Base-by-base conservation (phyloP, 192 early-diverging fungal genomes). In the Borealophlyctis nickersoniae region DNA sequence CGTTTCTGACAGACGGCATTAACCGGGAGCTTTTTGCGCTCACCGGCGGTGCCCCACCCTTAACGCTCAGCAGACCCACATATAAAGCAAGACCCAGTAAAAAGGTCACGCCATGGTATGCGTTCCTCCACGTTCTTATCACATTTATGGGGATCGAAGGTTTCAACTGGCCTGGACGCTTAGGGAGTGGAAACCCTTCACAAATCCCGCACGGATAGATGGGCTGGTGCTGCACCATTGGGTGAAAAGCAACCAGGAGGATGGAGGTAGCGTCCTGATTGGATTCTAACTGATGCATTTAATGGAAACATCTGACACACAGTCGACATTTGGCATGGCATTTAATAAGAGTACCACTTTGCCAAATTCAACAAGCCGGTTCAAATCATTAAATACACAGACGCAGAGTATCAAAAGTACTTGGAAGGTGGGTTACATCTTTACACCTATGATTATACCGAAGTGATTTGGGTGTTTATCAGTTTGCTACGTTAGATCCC, bases 341-440 rank as follows among this genome's bases (percentile, higher is more conserved):
- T 63, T 28, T 66, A 63, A 27, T 48, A 66, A 73, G 90, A 87
- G 35, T 92, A 90, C 69, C 81, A 74, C 14, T 92, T 91, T 73
- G 79, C 88, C 36, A 85, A 83, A 50, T 92, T 86, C 75, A 91
- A 93, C 73, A 86, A 86, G 57, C 70, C 72, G 23, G 78, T 92
- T 55, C 77, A 87, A 23, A 65, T 93, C 0, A 77, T 80, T 9
- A 61, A 83, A 16, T 95, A 92, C 66, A 89, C 88, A 0, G 84
- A 89, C n/a, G 88, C 87, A 31, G 93, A 97, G 59, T 97, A 97
- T 65, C 71, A 80, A n/a, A 71, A 81, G 27, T 82, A 90, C 68
- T 78, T 93, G 5, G 70, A 74, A 58, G 77, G 84, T 83, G 65
- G 32, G 56, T 22, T 13, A 51, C n/a, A n/a, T n/a, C n/a, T n/a